phyloP scores from a whole-genome alignment of 352 stramenopile genomes.

The Globisporangium spinosum region DNA sequence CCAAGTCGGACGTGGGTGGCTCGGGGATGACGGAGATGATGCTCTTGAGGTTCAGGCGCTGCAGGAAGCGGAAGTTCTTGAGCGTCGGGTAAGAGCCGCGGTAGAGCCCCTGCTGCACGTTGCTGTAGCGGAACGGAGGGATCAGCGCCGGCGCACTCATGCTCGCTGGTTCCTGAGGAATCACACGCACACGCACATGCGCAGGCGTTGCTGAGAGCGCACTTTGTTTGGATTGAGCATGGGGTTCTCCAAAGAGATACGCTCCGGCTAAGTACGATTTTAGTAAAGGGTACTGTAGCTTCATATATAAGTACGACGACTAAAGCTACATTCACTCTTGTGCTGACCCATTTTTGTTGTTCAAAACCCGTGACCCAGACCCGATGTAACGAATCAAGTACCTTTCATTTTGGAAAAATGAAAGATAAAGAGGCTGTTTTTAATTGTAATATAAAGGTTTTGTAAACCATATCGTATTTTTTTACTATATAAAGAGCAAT shows the following conservation, averaged over 20 bases:
- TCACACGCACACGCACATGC: neutral
- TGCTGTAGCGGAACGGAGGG: constrained; percentile 86
- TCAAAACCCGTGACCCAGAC: neutral
- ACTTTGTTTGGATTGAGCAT: neutral
- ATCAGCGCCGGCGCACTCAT: constrained; percentile 68
- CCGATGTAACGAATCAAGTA: neutral
- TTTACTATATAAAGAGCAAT: neutral
- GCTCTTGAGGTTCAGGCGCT: constrained; percentile 67
- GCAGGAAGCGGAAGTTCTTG: constrained; percentile 85
- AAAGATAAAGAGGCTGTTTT: neutral
- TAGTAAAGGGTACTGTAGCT: neutral
- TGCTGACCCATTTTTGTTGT: neutral
- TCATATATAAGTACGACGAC: neutral
- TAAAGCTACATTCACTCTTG: neutral
- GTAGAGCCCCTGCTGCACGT: constrained; percentile 76
- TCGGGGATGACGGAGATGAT: constrained; percentile 82
- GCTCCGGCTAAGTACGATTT: neutral
- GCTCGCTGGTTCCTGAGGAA: constrained; percentile 1
- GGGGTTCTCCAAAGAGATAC: constrained; percentile 3
- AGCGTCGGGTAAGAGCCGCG: constrained; percentile 81
- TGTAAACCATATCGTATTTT: neutral
- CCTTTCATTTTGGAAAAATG: neutral
- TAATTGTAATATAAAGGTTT: too few relatives aligned
- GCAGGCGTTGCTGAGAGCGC: neutral
- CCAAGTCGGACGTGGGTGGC: constrained; percentile 67